A percentile compares a stretch with the other conserved stretches of the same genome.
Evolutionary conservation across 164 flowering plant genomes (phyloP).

Genomic region (Echeveria elegans): DNA sequence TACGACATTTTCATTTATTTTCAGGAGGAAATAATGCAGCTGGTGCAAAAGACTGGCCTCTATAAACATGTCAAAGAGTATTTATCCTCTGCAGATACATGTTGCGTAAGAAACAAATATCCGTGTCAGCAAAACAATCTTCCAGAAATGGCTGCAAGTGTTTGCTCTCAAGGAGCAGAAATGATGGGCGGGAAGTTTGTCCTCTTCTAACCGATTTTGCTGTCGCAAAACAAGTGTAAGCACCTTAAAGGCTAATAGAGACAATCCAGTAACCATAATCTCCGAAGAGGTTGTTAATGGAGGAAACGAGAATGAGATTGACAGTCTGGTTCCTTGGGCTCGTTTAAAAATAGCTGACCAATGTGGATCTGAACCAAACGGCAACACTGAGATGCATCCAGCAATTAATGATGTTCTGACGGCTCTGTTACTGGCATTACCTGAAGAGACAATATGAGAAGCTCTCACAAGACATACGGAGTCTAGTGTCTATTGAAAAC

Average conservation of each 20-base stretch:
- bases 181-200: slow-evolving; percentile 42
- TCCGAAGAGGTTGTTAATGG: slow-evolving; percentile 56
- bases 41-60: slow-evolving; percentile 62
- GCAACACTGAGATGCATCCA: slow-evolving; percentile 43
- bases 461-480: slow-evolving; percentile 35
- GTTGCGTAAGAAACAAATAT: slow-evolving; percentile 25
- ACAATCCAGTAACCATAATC: slow-evolving; percentile 43
- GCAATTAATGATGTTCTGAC: slow-evolving; percentile 63
- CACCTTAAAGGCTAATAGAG: slow-evolving; percentile 40
- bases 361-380: slow-evolving; percentile 25
- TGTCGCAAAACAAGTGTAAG: slow-evolving; percentile 55
- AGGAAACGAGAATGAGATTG: slow-evolving; percentile 45
- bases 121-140: slow-evolving; percentile 26
- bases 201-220: slow-evolving; percentile 29
- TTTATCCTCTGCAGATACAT: slow-evolving; percentile 37
- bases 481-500: slow-evolving; percentile 44
- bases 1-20: background rate
- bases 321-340: slow-evolving; percentile 56
- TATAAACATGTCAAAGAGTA: slow-evolving; percentile 49
- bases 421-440: slow-evolving; percentile 69
- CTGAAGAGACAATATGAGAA: slow-evolving; percentile 49
- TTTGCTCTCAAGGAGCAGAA: slow-evolving; percentile 86
- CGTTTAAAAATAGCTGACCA: slow-evolving; percentile 26
- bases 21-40: slow-evolving; percentile 78
- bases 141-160: slow-evolving; percentile 56